These are phyloP conservation scores for Spathaspora arborariae DNA, from an alignment of 805 yeast genomes.

Conservation along the genomic window DNA sequence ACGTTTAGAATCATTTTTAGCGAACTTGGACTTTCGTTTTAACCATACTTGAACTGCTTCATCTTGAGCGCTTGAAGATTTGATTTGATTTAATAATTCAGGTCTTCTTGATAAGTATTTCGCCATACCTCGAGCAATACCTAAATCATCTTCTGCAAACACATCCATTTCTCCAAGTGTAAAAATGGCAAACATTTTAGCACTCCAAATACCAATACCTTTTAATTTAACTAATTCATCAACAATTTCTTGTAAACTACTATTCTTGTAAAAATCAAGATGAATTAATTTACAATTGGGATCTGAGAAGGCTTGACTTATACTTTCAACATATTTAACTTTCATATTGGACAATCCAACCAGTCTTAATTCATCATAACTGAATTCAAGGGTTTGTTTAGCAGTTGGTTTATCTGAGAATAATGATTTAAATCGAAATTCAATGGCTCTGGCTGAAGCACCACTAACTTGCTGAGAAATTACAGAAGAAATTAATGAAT, in stretches of 20 bases:
- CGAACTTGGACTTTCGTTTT: constrained; percentile 36
- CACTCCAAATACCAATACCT: constrained; percentile 84
- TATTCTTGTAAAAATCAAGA: constrained; percentile 31
- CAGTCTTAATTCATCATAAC: constrained; percentile 47
- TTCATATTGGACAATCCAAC: constrained; percentile 73
- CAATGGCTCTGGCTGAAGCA: constrained; percentile 70
- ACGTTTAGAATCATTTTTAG: constrained; percentile 37
- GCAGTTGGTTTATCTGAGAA: constrained; percentile 50
- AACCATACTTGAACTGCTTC: constrained; percentile 29
- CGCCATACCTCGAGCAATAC: constrained; percentile 78
- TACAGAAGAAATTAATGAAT: constrained; percentile 37
- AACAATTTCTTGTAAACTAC: constrained; percentile 43
- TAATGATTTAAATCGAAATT: constrained; percentile 37
- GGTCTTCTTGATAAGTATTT: constrained; percentile 56
- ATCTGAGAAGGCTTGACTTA: constrained; percentile 49
- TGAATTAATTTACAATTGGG: constrained; percentile 30
- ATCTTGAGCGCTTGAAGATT: constrained; percentile 27
- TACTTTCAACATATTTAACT: constrained; percentile 54
- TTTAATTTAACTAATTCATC: constrained; percentile 51
- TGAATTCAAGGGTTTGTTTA: constrained; percentile 33
- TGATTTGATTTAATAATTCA: constrained; percentile 41
- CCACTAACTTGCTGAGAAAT: constrained; percentile 79
- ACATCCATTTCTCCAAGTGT: constrained; percentile 64
- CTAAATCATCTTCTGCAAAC: constrained; percentile 77
- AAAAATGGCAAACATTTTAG: constrained; percentile 80